Evolutionary conservation across 768 basidiomycete species (phyloP).

Genomic region (Coprinellus micaceus): DNA sequence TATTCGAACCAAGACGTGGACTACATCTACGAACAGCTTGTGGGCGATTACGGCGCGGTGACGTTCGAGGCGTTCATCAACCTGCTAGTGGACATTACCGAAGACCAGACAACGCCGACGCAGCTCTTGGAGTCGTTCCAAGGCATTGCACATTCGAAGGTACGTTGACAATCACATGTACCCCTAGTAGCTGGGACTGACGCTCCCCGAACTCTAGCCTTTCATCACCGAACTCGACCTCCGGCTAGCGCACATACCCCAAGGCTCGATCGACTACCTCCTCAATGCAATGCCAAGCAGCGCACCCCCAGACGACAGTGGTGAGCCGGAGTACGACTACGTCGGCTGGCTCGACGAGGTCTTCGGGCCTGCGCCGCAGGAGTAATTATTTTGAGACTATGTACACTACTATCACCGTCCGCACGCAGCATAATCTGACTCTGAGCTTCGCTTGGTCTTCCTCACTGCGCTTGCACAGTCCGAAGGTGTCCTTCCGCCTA

Average conservation of each 20-base stretch:
- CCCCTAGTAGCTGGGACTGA: slow-evolving; percentile 12
- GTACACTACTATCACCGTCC: not conserved
- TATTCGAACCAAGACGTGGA: slow-evolving; percentile 91
- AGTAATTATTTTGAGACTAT: not conserved
- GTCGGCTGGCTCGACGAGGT: slow-evolving; percentile 80
- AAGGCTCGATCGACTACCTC: slow-evolving; percentile 74
- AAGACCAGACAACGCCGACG: slow-evolving; percentile 91
- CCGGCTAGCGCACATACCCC: slow-evolving; percentile 75
- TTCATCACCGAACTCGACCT: slow-evolving; percentile 94
- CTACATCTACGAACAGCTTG: slow-evolving; percentile 74
- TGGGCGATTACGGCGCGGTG: slow-evolving; percentile 80
- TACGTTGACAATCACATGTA: slow-evolving; percentile 19
- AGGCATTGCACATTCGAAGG: slow-evolving; percentile 88
- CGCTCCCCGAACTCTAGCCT: slow-evolving; percentile 47
- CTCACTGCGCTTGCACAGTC: too few species aligned
- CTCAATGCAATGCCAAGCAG: slow-evolving; percentile 69
- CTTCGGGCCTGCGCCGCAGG: slow-evolving; percentile 46
- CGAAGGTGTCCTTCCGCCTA: too few species aligned
- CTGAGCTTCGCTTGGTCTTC: too few species aligned
- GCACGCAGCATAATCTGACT: too few species aligned
- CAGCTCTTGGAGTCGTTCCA: slow-evolving; percentile 93
- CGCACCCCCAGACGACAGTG: slow-evolving; percentile 41
- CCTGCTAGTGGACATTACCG: slow-evolving; percentile 89
- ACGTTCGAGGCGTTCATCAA: slow-evolving; percentile 94
- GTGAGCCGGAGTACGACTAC: slow-evolving; percentile 74